phyloP scores from a whole-genome alignment of 371 early-diverging fungal species.

The Mucor circinelloides region DNA sequence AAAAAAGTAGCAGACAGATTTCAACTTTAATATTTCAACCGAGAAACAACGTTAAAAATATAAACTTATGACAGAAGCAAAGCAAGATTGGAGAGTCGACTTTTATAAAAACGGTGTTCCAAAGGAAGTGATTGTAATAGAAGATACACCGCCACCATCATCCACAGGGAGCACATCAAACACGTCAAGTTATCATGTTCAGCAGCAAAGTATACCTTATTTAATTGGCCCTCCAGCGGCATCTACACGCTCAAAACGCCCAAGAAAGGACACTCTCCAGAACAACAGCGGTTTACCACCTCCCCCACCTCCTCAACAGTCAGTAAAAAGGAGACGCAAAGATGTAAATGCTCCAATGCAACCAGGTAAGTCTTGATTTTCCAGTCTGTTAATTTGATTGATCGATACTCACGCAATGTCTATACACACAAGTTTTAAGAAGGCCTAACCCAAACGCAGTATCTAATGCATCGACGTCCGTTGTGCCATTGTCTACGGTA shows the following conservation, averaged over 20 bases:
- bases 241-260: conserved; percentile 35
- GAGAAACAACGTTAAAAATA: not conserved
- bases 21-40: not conserved
- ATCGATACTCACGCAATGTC: not conserved
- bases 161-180: not conserved
- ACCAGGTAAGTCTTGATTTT: not conserved
- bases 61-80: conserved; percentile 3
- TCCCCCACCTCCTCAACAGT: conserved; percentile 3
- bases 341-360: conserved; percentile 3
- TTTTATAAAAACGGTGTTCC: conserved; percentile 63
- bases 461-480: not conserved
- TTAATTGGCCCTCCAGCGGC: conserved; percentile 29
- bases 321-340: conserved; percentile 19
- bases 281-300: conserved; percentile 1
- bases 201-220: conserved; percentile 13
- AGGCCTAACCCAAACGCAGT: conserved; percentile 6
- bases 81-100: conserved; percentile 52
- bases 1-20: not conserved
- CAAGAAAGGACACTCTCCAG: conserved; percentile 12
- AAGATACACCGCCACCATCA: conserved; percentile 57
- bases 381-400: not conserved
- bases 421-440: not conserved
- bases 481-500: not conserved
- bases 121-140: conserved; percentile 63
- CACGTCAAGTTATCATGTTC: conserved; percentile 14